Base-by-base conservation (phyloP, 1,284 basidiomycete species). In the Pisolithus thermaeus region DNA sequence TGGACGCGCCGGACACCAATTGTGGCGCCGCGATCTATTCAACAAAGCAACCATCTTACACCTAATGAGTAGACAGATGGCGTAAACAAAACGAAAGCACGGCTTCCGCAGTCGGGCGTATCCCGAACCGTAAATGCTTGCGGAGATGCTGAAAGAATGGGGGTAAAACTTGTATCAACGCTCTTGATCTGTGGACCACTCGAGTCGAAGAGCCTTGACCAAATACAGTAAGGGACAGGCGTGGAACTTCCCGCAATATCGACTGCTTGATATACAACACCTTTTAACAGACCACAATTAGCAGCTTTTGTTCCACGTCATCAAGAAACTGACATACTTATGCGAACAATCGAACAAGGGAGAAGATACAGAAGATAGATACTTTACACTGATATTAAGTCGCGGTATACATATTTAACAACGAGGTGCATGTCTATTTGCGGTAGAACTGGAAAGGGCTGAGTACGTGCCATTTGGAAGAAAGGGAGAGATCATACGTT, bases 391-490 rank as follows among this genome's bases (percentile, higher is more conserved):
- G 35, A 30, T n/a, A 18, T 39, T 18, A 39, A 32, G 8, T 48
- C 18, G 14, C 12, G 42, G 14, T 7, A 51, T 56, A 68, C 50
- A 57, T 51, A 53, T 52, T 45, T 51, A 47, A 47, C 37, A 45
- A 47, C 37, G 49, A 44, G 42, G 51, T 27, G 43, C 16, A 47
- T 36, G 52, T 68, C 54, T 71, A 83, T 65, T 84, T 84, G 62
- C 81, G 79, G 66, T 84, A 90, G 69, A 90, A 90, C 87, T 90
- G 54, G 50, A 47, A 49, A 49, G 47, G 7, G 36, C 46, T 59
- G 9, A 66, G 44, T 58, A 55, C 39, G 52, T 55, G 37, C 51
- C 38, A 41, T 54, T 40, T 36, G 38, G 43, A 28, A 47, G 42
- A 46, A 49, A 46, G 50, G 54, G 20, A 38, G 22, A 11, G 49